Evolutionary conservation across 2,329 filamentous ascomycete species (phyloP).

Genomic region (Rosellinia necatrix): DNA sequence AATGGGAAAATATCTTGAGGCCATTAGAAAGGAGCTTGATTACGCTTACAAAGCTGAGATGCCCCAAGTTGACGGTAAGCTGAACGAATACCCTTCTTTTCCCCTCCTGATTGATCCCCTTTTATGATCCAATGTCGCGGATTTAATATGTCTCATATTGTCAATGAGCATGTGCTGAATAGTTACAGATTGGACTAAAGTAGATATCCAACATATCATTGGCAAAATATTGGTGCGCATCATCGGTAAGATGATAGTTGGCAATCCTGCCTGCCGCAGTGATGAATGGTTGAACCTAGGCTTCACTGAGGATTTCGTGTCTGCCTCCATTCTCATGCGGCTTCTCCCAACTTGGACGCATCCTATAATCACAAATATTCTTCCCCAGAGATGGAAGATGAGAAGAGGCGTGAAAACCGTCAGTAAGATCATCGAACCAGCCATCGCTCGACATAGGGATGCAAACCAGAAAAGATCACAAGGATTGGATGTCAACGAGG

Average conservation of each 20-base stretch:
- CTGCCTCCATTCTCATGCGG: slow-evolving; percentile 2
- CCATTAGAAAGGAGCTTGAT: slow-evolving; percentile 11
- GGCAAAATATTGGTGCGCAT: slow-evolving; percentile 13
- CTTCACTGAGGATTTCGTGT: background rate
- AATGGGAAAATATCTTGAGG: slow-evolving; percentile 1
- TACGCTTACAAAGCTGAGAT: background rate
- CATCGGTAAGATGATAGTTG: slow-evolving; percentile 22
- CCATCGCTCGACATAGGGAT: slow-evolving; percentile 11
- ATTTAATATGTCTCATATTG: too few species aligned
- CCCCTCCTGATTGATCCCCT: too few species aligned
- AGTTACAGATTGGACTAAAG: background rate
- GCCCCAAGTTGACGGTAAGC: background rate
- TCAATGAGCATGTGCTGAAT: background rate
- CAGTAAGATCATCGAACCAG: background rate
- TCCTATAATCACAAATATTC: slow-evolving; percentile 45
- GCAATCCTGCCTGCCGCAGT: slow-evolving; percentile 21
- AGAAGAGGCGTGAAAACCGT: background rate
- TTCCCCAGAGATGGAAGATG: slow-evolving; percentile 22
- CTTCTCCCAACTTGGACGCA: slow-evolving; percentile 24
- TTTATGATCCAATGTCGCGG: too few species aligned
- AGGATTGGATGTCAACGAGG: slow-evolving; percentile 10
- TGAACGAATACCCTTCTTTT: too few species aligned
- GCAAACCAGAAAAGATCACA: background rate
- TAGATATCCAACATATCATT: background rate
- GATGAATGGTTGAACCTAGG: slow-evolving; percentile 2